These are phyloP conservation scores for Pittosporum tobira DNA, from an alignment of 129 eudicot genomes.

Conservation along the genomic window DNA sequence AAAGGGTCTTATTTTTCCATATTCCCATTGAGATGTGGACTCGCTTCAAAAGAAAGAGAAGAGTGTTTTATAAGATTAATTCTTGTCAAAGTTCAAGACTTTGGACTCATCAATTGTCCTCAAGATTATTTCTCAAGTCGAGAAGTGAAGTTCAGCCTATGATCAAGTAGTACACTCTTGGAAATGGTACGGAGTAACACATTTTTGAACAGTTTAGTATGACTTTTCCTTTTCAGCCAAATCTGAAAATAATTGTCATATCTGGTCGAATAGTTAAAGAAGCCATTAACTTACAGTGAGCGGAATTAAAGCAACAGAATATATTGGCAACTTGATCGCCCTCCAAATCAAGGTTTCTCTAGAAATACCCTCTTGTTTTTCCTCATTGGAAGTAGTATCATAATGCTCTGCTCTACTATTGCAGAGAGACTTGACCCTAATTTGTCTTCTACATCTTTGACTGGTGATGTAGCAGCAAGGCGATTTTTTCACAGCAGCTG, in stretches of 20 bases:
- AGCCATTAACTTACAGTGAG: slow-evolving; percentile 49
- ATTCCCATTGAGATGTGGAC: background rate
- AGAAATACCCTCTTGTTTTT: slow-evolving; percentile 31
- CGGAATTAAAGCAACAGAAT: slow-evolving; percentile 87
- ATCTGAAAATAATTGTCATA: background rate
- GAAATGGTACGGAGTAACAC: too few species aligned
- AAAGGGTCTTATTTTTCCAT: background rate
- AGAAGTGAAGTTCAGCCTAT: too few species aligned
- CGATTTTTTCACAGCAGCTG: slow-evolving; percentile 22
- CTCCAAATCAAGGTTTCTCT: slow-evolving; percentile 75
- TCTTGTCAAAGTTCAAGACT: too few species aligned
- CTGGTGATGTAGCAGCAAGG: slow-evolving; percentile 11
- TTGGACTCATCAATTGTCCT: too few species aligned
- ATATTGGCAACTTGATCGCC: slow-evolving; percentile 83
- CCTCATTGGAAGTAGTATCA: slow-evolving; percentile 20
- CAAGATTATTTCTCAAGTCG: too few species aligned
- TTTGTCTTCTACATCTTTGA: slow-evolving; percentile 10
- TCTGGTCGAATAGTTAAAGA: background rate
- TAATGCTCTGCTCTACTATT: slow-evolving; percentile 22
- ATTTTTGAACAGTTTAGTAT: background rate
- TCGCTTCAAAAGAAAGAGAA: background rate
- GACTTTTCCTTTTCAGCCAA: background rate
- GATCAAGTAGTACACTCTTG: too few species aligned
- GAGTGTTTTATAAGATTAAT: too few species aligned
- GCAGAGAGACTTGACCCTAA: slow-evolving; percentile 6